Base-by-base conservation (phyloP, 768 basidiomycete genomes). In the Lentinula sp. region DNA sequence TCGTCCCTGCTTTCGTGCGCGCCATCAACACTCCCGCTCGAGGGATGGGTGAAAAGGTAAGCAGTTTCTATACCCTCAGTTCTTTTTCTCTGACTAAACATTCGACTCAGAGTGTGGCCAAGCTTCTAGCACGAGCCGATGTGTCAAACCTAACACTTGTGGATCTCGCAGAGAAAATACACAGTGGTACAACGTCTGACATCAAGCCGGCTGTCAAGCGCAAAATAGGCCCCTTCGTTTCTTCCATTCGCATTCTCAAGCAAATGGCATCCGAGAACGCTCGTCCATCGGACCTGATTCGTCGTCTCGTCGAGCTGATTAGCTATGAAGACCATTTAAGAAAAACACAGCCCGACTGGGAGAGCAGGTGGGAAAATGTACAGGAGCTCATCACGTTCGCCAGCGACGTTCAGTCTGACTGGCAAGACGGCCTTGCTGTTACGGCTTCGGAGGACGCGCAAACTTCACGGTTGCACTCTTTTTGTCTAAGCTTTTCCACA, bases 301-400 rank as follows among this genome's bases (percentile, higher is more conserved):
- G 77, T 6, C 71, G 75, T 7, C 72, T 91, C 0, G 64, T 90
- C 2, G 77, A 83, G 5, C 68, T 84, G 54, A 80, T 87, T 33
- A 75, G 80, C 6, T 95, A 93, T 68, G 78, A 86, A 66, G 81
- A 80, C 10, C 80, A 93, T 67, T 74, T 95, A 43, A 83, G 80
- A 68, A 85, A 83, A 66, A 85, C 85, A 0, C 84, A 90, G 54
- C 78, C 79, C n/a, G 92, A 94, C 61, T 87, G 81, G 76, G 86
- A 89, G 43, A 82, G 80, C 42, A 76, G 91, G 42, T 89, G 88
- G 90, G 90, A 93, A 72, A 96, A 96, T 70, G 85, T 95, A 1
- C 80, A 88, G 65, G 93, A 95, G 72, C 76, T 96, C 64, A 85
- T 91, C 60, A 86, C 79, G n/a, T 91, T 90, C 64, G 88, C 89